Conservation (phyloP, 805 yeast genomes). For the Candida railenensis region DNA sequence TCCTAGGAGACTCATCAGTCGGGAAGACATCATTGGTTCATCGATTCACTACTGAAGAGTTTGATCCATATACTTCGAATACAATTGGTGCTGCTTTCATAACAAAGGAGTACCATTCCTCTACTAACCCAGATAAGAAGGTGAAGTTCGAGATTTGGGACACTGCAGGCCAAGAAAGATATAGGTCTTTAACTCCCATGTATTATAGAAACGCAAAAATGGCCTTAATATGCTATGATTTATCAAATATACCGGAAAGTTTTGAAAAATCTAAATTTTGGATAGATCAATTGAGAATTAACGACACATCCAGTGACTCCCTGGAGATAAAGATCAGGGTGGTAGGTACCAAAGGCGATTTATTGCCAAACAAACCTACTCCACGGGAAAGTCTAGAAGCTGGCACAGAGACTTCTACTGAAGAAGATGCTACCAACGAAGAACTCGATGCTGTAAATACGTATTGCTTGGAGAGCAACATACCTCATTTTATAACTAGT, state of each 20-base stretch:
- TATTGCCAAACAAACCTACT: too few relatives aligned
- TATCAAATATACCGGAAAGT: slow-evolving; percentile 46
- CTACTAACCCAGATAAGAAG: slow-evolving; percentile 25
- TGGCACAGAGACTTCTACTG: neutral
- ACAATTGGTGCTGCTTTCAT: slow-evolving; percentile 99
- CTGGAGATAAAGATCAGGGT: slow-evolving; percentile 38
- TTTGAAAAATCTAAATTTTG: slow-evolving; percentile 80
- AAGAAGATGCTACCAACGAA: slow-evolving; percentile 9
- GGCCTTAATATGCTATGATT: slow-evolving; percentile 87
- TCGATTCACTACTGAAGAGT: slow-evolving; percentile 68
- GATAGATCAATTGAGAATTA: slow-evolving; percentile 70
- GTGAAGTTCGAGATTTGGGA: slow-evolving; percentile 81
- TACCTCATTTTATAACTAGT: slow-evolving; percentile 46
- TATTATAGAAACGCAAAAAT: slow-evolving; percentile 67
- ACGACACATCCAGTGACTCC: slow-evolving; percentile 18
- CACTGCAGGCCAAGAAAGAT: slow-evolving; percentile 83
- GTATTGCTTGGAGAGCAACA: slow-evolving; percentile 9
- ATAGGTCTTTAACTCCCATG: slow-evolving; percentile 78
- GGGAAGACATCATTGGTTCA: slow-evolving; percentile 78
- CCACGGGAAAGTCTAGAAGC: slow-evolving; percentile 2
- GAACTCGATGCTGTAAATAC: slow-evolving; percentile 14
- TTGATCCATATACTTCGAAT: slow-evolving; percentile 79
- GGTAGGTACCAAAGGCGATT: slow-evolving; percentile 84
- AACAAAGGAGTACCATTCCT: slow-evolving; percentile 57
- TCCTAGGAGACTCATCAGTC: slow-evolving; percentile 55